Evolutionary conservation across 129 eudicot species (phyloP).

Genomic region (Calendula officinalis): DNA sequence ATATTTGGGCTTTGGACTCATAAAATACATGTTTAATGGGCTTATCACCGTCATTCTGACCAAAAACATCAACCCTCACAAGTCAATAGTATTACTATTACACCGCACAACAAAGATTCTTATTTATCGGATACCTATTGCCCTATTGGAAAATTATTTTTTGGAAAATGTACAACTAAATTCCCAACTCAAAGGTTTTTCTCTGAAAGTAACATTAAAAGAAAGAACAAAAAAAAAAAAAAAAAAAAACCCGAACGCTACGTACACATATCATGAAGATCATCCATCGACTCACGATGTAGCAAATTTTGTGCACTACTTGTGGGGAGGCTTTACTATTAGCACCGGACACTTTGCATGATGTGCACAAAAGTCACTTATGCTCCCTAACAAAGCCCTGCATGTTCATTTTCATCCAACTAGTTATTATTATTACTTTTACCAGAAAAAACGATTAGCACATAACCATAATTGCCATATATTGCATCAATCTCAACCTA

Average conservation of each 20-base stretch:
- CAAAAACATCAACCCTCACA: too few relatives aligned
- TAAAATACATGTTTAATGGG: not conserved
- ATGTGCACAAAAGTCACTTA: conserved; percentile 58
- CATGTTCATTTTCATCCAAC: not conserved
- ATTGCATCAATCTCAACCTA: too few relatives aligned
- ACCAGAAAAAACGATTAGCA: too few relatives aligned
- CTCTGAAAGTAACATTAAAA: not conserved
- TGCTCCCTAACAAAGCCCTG: conserved; percentile 66
- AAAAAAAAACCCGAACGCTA: not conserved
- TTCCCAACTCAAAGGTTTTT: not conserved
- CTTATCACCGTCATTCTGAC: not conserved
- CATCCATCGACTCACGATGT: not conserved
- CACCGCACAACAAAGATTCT: too few relatives aligned
- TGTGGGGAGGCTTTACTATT: conserved; percentile 54
- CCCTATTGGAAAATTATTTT: too few relatives aligned
- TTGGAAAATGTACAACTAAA: not conserved
- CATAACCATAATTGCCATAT: too few relatives aligned
- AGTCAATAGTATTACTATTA: too few relatives aligned
- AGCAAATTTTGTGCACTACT: not conserved
- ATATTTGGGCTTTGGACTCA: not conserved
- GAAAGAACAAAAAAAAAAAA: not conserved
- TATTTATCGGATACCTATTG: not conserved
- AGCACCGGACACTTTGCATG: conserved; percentile 49
- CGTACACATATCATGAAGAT: not conserved
- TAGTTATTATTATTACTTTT: too few relatives aligned